Conservation (phyloP, 495 filamentous ascomycete species). For the Aspergillus diversus region DNA sequence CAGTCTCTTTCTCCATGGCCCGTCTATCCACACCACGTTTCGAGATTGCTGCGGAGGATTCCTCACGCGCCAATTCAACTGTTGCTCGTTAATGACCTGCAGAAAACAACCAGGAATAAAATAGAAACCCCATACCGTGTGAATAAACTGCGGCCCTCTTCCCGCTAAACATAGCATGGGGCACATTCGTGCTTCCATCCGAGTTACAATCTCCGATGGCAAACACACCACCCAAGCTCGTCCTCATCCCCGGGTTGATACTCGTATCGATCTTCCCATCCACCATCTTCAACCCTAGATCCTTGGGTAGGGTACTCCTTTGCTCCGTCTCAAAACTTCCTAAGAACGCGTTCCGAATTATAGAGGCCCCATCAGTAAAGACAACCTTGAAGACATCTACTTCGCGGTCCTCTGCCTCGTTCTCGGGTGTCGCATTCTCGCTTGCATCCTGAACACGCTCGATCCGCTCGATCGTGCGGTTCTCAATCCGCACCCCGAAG, state of each 20-base stretch:
- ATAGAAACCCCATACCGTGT: constrained; percentile 49
- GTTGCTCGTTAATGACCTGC: constrained; percentile 12
- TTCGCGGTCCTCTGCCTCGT: constrained; percentile 39
- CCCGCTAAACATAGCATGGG: constrained; percentile 61
- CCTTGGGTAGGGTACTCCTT: constrained; percentile 35
- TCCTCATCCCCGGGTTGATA: constrained; percentile 39
- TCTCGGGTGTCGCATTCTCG: constrained; percentile 25
- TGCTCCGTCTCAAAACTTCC: constrained; percentile 53
- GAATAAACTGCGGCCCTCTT: constrained; percentile 59
- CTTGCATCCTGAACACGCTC: constrained; percentile 49
- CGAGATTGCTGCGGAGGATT: constrained; percentile 36
- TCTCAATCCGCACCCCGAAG: constrained; percentile 55
- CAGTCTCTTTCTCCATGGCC: constrained; percentile 37
- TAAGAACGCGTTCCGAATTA: constrained; percentile 54
- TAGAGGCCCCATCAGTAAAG: constrained; percentile 49
- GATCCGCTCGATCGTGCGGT: constrained; percentile 54
- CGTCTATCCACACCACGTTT: constrained; percentile 34
- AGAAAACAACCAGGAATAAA: neutral
- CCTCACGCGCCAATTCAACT: constrained; percentile 44
- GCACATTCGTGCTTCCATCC: constrained; percentile 61
- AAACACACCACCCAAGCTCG: constrained; percentile 54
- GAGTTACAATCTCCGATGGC: constrained; percentile 60
- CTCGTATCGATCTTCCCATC: constrained; percentile 51
- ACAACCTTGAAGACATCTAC: constrained; percentile 57
- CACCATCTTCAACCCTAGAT: constrained; percentile 47